Base-by-base conservation (phyloP, 495 filamentous ascomycete genomes). In the Pyrenopolyporus hunteri region DNA sequence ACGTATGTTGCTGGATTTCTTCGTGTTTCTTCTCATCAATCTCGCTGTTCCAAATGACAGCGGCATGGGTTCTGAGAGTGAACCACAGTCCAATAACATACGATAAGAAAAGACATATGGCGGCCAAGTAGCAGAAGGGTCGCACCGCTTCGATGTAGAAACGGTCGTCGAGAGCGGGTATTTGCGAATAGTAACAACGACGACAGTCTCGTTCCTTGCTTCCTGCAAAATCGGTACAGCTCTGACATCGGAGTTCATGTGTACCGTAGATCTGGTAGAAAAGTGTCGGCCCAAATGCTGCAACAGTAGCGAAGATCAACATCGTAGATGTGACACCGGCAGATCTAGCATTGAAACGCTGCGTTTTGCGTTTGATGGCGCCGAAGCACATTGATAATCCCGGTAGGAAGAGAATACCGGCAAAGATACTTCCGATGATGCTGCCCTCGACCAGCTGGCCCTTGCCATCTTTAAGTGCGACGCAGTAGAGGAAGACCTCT, bases 331-430 rank as follows among this genome's bases (percentile, higher is more conserved):
- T 98, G 31, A 97, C 94, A 64, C 95, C 95, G 25, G 94, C 94
- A 35, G 95, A 98, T 70, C 87, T 91, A 62, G 94, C 92, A 74
- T 99, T 99, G 81, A 99, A 99, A 54, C 94, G 88, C 68, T 99
- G 94, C 0, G 94, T 99, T 74, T 99, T 99, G 60, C 95, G 87
- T 75, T 96, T 96, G 72, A 99, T 87, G 22, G 95, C 94, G 13
- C 94, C 94, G 67, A 96, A 99, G 74, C 95, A 98, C 94, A 99
- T 99, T 53, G 92, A 96, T 13, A 99, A 59, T n/a, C 94, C 94
- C 1, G 94, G 94, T 44, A 99, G 82, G 71, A 99, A 97, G 44
- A 99, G 80, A 51, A 99, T 89, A 73, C 94, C 94, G 9, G 92
- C 94, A 71, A 99, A 96, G 36, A 99, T 97, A 72, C 93, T 98